phyloP scores from a whole-genome alignment of 2,329 filamentous ascomycete genomes.

The Bipolaris victoriae region DNA sequence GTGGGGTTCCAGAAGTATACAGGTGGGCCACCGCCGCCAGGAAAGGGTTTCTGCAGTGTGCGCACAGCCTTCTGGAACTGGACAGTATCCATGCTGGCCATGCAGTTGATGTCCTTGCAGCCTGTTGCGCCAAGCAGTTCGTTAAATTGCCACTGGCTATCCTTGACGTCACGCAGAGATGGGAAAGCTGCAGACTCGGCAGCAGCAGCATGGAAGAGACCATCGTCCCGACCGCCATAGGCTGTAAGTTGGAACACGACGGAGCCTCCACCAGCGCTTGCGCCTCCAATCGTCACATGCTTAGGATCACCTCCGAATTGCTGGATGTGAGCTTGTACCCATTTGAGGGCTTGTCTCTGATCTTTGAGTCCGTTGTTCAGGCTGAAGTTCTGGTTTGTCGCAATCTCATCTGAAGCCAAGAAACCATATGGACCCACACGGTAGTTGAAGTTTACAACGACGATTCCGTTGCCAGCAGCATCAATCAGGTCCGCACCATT shows the following conservation, averaged over 20 bases:
- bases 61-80: conserved; percentile 48
- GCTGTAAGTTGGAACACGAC: conserved; percentile 48
- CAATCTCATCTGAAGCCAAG: conserved; percentile 42
- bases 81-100: conserved; percentile 46
- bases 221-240: conserved; percentile 45
- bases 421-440: conserved; percentile 51
- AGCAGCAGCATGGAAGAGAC: conserved; percentile 46
- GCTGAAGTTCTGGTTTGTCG: conserved; percentile 34
- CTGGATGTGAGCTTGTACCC: conserved; percentile 46
- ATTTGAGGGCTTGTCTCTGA: conserved; percentile 45
- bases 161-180: conserved; percentile 45
- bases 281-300: conserved; percentile 49
- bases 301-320: conserved; percentile 50
- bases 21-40: conserved; percentile 42
- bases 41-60: conserved; percentile 47
- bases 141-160: conserved; percentile 53
- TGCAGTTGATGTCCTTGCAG: conserved; percentile 49
- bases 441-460: conserved; percentile 52
- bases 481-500: conserved; percentile 43
- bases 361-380: conserved; percentile 50
- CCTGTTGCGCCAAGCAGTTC: conserved; percentile 42
- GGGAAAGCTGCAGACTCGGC: conserved; percentile 49
- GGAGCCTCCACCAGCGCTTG: conserved; percentile 50
- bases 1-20: conserved; percentile 53
- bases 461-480: conserved; percentile 40